Evolutionary conservation across 1,139 yeast genomes (phyloP).

Genomic region (Protomyces gravidus): DNA sequence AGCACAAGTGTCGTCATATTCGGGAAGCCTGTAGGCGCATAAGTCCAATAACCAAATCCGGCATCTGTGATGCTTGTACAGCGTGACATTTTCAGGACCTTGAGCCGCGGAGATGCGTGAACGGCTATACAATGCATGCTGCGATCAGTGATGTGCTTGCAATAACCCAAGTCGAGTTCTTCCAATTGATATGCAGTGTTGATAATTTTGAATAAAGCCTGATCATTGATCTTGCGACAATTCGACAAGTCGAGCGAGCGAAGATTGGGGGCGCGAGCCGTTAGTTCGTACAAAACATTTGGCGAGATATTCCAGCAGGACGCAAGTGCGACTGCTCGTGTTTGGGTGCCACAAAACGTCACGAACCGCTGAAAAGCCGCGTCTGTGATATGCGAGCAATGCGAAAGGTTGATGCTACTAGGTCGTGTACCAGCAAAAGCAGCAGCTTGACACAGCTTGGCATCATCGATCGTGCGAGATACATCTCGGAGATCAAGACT

Average conservation of each 20-base stretch:
- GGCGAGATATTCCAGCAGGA: conserved; percentile 76
- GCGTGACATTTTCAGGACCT: conserved; percentile 59
- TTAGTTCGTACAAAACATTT: conserved; percentile 73
- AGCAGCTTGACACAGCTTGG: conserved; percentile 54
- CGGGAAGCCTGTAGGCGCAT: conserved; percentile 47
- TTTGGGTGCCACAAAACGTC: conserved; percentile 65
- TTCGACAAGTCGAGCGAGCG: conserved; percentile 63
- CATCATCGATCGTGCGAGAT: conserved; percentile 59
- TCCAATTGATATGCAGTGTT: conserved; percentile 42
- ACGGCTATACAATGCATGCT: conserved; percentile 61
- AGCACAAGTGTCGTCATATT: conserved; percentile 52
- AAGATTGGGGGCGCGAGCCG: conserved; percentile 55
- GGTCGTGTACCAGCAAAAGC: conserved; percentile 71
- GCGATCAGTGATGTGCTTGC: conserved; percentile 67
- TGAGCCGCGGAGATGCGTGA: conserved; percentile 55
- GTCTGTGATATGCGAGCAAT: conserved; percentile 72
- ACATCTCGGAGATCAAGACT: conserved; percentile 56
- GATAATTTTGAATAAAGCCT: conserved; percentile 61
- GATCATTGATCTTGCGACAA: conserved; percentile 68
- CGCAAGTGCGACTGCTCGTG: conserved; percentile 55
- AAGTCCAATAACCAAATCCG: conserved; percentile 65
- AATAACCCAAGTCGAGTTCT: conserved; percentile 56
- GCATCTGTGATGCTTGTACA: conserved; percentile 73
- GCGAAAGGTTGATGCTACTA: conserved; percentile 55
- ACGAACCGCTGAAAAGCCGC: conserved; percentile 67